These are phyloP conservation scores for Straminergon stramineum DNA, from an alignment of 225 moss, liverwort and hornwort species.

Conservation along the genomic window DNA sequence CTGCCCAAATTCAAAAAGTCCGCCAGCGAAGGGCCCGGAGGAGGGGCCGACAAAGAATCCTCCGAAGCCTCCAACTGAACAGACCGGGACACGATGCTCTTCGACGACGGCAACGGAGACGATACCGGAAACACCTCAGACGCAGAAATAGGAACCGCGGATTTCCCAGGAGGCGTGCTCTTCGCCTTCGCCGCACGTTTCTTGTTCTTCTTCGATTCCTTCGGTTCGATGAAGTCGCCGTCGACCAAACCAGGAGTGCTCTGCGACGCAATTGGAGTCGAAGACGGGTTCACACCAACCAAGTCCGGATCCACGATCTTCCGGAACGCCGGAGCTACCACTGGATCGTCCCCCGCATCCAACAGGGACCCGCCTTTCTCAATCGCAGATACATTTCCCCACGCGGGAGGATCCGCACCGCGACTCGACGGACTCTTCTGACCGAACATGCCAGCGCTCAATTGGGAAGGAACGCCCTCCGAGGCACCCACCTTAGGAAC, in stretches of 20 bases:
- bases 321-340: not conserved
- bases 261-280: slow-evolving; percentile 13
- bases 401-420: slow-evolving; percentile 27
- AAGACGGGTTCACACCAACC: not conserved
- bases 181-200: slow-evolving; percentile 91
- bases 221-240: slow-evolving; percentile 89
- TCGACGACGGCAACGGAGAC: slow-evolving; percentile 39
- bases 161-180: slow-evolving; percentile 42
- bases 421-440: slow-evolving; percentile 15
- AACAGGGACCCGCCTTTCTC: slow-evolving; percentile 19
- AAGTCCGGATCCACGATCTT: slow-evolving; percentile 8
- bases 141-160: slow-evolving; percentile 11
- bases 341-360: slow-evolving; percentile 21
- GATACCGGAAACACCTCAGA: slow-evolving; percentile 35
- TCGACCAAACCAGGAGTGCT: slow-evolving; percentile 46
- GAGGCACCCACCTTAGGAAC: not conserved
- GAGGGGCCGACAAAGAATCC: slow-evolving; percentile 48
- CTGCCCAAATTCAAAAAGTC: slow-evolving; percentile 72
- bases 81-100: slow-evolving; percentile 49
- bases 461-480: not conserved
- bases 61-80: slow-evolving; percentile 49
- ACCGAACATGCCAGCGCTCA: not conserved
- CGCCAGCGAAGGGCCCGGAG: slow-evolving; percentile 75
- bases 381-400: slow-evolving; percentile 11
- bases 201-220: slow-evolving; percentile 93